A percentile compares a stretch with the other conserved stretches of the same genome.
phyloP scores from a whole-genome alignment of 768 basidiomycete species.

The Coprinopsis strossmayeri region DNA sequence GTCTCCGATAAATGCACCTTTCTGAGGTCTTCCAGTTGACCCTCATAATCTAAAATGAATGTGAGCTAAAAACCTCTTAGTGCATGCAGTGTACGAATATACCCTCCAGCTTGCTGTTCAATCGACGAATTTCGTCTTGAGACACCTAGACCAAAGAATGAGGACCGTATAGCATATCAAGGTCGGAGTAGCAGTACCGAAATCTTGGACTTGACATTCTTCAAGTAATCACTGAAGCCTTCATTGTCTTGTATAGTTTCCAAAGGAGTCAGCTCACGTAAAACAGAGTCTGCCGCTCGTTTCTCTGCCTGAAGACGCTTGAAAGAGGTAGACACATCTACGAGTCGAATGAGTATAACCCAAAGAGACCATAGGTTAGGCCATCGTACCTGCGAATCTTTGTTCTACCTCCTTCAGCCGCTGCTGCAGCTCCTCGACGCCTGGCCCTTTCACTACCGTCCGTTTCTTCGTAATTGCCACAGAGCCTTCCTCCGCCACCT shows the following conservation, averaged over 20 bases:
- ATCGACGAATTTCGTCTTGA: constrained; percentile 72
- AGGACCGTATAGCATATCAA: background rate
- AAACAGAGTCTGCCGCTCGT: constrained; percentile 54
- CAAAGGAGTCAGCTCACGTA: constrained; percentile 68
- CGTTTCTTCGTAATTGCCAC: background rate
- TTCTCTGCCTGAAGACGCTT: constrained; percentile 72
- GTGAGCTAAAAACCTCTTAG: background rate
- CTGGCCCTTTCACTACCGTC: background rate
- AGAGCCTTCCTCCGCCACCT: background rate
- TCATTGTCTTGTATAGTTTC: constrained; percentile 57
- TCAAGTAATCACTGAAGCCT: constrained; percentile 68
- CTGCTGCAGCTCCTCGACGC: constrained; percentile 55
- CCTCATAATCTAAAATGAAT: constrained; percentile 65
- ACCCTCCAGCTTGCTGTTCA: constrained; percentile 73
- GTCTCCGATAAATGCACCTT: constrained; percentile 80
- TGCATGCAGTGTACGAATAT: constrained; percentile 3
- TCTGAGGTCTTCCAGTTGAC: constrained; percentile 75
- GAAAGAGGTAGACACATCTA: constrained; percentile 76
- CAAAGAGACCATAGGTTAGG: background rate
- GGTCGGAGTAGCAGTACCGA: constrained; percentile 42
- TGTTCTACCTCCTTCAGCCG: constrained; percentile 68
- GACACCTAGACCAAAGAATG: constrained; percentile 37
- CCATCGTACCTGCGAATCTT: constrained; percentile 57
- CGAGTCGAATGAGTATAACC: background rate
- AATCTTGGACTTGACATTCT: constrained; percentile 56